Conservation (phyloP, 1,284 basidiomycete genomes). For the Rhodotorula sp. region DNA sequence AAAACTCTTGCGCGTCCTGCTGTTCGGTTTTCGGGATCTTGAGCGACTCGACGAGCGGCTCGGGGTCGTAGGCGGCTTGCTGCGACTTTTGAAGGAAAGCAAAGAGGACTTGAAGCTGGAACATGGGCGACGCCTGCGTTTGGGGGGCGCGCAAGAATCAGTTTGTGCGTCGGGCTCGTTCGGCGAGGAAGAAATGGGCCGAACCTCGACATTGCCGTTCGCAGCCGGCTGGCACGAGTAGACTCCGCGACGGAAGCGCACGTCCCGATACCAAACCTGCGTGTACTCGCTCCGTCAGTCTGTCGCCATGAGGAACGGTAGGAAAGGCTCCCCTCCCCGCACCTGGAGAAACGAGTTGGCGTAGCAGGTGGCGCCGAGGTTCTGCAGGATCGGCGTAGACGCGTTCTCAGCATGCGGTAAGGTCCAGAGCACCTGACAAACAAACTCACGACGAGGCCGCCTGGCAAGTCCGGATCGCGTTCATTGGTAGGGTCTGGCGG, state of each 20-base stretch:
- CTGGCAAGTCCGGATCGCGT: slow-evolving; percentile 62
- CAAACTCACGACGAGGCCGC: slow-evolving; percentile 71
- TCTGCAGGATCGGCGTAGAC: slow-evolving; percentile 54
- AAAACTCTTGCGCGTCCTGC: slow-evolving; percentile 96
- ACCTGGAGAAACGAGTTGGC: slow-evolving; percentile 86
- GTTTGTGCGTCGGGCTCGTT: not conserved
- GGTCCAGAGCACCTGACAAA: not conserved
- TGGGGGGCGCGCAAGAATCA: not conserved
- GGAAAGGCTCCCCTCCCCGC: slow-evolving; percentile 11
- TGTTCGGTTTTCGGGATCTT: slow-evolving; percentile 75
- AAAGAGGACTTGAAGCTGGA: slow-evolving; percentile 58
- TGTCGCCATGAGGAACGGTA: not conserved
- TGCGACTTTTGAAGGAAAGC: slow-evolving; percentile 73
- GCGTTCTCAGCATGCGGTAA: slow-evolving; percentile 18
- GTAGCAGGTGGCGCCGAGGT: slow-evolving; percentile 75
- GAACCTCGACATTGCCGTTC: slow-evolving; percentile 58
- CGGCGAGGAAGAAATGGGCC: slow-evolving; percentile 3
- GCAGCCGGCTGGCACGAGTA: slow-evolving; percentile 59
- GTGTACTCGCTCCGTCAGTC: not conserved
- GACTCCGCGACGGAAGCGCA: slow-evolving; percentile 63
- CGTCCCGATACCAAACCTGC: slow-evolving; percentile 66
- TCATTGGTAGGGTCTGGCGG: slow-evolving; percentile 58
- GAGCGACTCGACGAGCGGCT: slow-evolving; percentile 75
- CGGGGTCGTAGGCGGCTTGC: slow-evolving; percentile 72
- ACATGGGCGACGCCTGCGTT: slow-evolving; percentile 48